phyloP scores from a whole-genome alignment of 140 eudicot species.

The Flaveria floridana region DNA sequence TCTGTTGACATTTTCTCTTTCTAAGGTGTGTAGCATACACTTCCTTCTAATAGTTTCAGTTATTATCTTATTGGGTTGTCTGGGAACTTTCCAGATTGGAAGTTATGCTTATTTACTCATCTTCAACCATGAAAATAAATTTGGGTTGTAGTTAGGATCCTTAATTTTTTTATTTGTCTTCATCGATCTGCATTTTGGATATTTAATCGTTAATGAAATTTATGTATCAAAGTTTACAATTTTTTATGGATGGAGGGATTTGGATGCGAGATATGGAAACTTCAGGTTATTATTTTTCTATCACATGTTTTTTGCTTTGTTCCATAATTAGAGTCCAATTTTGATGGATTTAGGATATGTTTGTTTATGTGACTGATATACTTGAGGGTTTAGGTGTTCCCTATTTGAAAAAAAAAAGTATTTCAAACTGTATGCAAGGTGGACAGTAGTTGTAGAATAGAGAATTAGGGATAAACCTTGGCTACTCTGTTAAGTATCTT shows the following conservation, averaged over 20 bases:
- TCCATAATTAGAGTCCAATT: background rate
- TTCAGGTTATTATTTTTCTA: background rate
- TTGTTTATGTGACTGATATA: too few relatives aligned
- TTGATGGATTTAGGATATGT: too few relatives aligned
- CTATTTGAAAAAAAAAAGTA: too few relatives aligned
- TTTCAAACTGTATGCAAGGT: background rate
- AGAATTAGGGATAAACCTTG: background rate
- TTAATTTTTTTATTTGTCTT: background rate
- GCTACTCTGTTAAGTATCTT: background rate
- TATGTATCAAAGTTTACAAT: background rate
- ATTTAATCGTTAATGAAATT: too few relatives aligned
- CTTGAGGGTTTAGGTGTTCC: too few relatives aligned
- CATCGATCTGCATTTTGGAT: background rate
- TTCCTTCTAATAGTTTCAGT: background rate
- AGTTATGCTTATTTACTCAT: background rate
- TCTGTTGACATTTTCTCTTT: background rate
- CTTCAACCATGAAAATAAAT: background rate
- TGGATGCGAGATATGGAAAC: background rate
- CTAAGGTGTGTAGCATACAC: background rate
- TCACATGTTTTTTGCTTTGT: background rate
- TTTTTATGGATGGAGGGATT: background rate
- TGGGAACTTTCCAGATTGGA: background rate
- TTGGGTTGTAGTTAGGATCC: background rate
- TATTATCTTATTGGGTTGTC: background rate
- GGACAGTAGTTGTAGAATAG: background rate